Base-by-base conservation (phyloP, 257 asterid species). In the Forsythia suspensa region DNA sequence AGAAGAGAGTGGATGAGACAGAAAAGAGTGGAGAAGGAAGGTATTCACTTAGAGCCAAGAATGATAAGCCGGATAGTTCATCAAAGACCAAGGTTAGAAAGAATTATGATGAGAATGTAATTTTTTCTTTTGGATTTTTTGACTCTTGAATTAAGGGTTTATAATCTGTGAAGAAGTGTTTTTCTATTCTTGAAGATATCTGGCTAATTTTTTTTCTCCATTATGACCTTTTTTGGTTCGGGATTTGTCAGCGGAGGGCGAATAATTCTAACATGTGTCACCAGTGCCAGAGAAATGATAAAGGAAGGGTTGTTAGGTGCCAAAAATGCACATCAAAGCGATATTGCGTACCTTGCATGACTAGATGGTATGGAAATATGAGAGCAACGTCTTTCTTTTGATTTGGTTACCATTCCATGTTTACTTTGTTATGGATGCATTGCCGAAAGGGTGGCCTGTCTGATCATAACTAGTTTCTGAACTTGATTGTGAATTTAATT, bases 231-330 rank as follows among this genome's bases (percentile, higher is more conserved):
- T 72, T 29, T 52, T 38, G 46, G 71, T 81, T 48, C 51, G 61
- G 72, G 76, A 41, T 79, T 72, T 87, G 57, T 37, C 78, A 95
- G 97, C 91, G 86, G 80, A 83, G 73, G 71, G 79, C 55, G 75
- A 34, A 70, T 59, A 81, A 66, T 51, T 84, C 89, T 38, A 90
- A 76, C 80, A 89, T 82, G 86, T 95, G 99, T 69, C 99, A 95
- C 83, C 99, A 95, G 86, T 95, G 98, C 87, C 88, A 89, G 89
- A 89, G 95, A 87, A 93, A 89, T 66, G 96, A 90, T 76, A 95
- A 93, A 81, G 98, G 96, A 82, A 76, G 84, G 78, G 98, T 93
- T 67, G 93, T 93, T 79, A 86, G 89, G 18, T 95, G 99, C 84
- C 86, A 87, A 79, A 77, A 66, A n/a, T 95, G 99, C 80, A 10